Evolutionary conservation across 2,329 filamentous ascomycete genomes (phyloP), one percentile per base, ranked within the genome.

Genomic region (Aspergillus glaucus): DNA sequence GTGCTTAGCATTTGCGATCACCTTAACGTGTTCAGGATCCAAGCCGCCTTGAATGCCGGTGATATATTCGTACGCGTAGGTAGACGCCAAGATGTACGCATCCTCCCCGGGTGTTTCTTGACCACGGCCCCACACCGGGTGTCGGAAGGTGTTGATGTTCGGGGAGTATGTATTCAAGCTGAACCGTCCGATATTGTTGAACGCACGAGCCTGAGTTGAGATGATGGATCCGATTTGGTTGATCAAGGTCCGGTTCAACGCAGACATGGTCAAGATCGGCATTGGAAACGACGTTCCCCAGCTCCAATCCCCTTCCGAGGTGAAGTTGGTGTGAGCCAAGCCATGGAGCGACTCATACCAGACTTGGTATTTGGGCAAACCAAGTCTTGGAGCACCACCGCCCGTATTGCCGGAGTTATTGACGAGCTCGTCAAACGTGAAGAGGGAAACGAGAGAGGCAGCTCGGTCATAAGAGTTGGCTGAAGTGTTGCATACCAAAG

Each of bases 271-370:
- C 2, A 78, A 65, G 45, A 87, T 83, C 0, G 83, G 82, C 60
- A 79, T 77, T 0, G 84, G 82, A 58, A 86, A 87, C 0, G 79
- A 81, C 0, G 84, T 86, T 0, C 83, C 79, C 59, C 77, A 79
- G 52, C 72, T 78, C 60, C 76, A 86, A 9, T 77, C 65, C 2
- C 77, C 78, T 10, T 66, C 68, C 5, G 63, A 62, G n/a, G 75
- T 73, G 62, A 81, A 83, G 26, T 75, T 70, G 5, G 79, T 78
- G 0, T 80, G 81, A 3, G 77, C 81, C 0, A 86, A 70, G 1
- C 84, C 84, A 57, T 86, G 83, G 0, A 85, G 74, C 1, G 77
- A 81, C 48, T 68, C 65, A 41, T 73, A 77, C 79, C 80, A 84
- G 71, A 80, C 82, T 55, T 79, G 70, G 55, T 86, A 86, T 0